These are phyloP conservation scores for Aspergillus mulundensis DNA, from an alignment of 495 filamentous ascomycete genomes.

Conservation along the genomic window DNA sequence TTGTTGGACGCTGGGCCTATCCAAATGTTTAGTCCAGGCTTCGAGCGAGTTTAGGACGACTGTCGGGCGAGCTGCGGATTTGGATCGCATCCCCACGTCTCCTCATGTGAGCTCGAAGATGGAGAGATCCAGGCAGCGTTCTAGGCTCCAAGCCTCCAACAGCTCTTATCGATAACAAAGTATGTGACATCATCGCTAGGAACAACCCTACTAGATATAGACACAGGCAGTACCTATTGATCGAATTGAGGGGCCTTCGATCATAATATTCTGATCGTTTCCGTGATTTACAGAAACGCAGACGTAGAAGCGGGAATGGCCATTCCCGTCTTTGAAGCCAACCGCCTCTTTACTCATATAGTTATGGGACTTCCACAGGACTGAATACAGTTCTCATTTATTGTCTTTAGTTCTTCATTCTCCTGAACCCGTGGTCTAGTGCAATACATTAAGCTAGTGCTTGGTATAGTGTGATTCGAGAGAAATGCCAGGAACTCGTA, in stretches of 20 bases:
- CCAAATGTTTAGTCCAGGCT: neutral
- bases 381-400: too few species aligned
- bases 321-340: too few species aligned
- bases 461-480: slow-evolving; percentile 9
- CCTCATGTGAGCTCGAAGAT: neutral
- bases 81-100: neutral
- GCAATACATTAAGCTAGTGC: neutral
- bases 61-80: neutral
- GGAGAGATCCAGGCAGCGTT: slow-evolving; percentile 13
- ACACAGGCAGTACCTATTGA: too few species aligned
- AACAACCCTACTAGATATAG: too few species aligned
- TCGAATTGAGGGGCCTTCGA: too few species aligned
- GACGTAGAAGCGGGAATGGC: too few species aligned
- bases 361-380: too few species aligned
- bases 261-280: too few species aligned
- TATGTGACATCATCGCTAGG: slow-evolving; percentile 17
- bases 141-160: slow-evolving; percentile 31
- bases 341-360: too few species aligned
- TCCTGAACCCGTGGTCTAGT: neutral
- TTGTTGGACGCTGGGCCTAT: slow-evolving; percentile 12
- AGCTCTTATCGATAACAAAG: neutral
- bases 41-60: too few species aligned
- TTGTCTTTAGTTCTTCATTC: too few species aligned
- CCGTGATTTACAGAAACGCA: too few species aligned
- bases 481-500: slow-evolving; percentile 47